Base-by-base conservation (phyloP, 2,329 filamentous ascomycete species). In the Fusarium marasasianum region DNA sequence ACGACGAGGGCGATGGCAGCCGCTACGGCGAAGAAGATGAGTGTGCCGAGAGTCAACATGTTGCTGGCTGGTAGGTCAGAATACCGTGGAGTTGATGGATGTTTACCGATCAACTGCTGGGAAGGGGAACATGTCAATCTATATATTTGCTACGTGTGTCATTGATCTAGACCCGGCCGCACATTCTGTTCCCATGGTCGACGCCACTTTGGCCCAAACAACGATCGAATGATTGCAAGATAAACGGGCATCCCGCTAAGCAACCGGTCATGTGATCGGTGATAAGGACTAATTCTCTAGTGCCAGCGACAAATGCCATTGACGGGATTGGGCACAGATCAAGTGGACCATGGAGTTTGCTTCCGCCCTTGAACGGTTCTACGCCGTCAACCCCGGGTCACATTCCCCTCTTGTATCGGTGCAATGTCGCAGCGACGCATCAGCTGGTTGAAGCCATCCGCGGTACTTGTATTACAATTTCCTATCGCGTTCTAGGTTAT, bases 201-300 rank as follows among this genome's bases (percentile, higher is more conserved):
- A 54, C 67, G 67, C 67, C 67, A 70, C 67, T 12, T 18, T n/a
- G 8, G 14, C 33, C 40, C 35, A 38, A 43, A 45, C 20, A 29
- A 45, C 18, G 22, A 53, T 59, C 47, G 31, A 51, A 24, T 41
- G 47, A 66, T 40, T 29, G 45, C 51, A 44, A 43, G 48, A 48
- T 74, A 71, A 58, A 61, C 71, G 71, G 72, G 26, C 43, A 64
- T 43, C 13, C 35, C 43, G 58, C 37, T 37, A 33, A 24, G 26
- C n/a, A 38, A 24, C 71, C 71, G 71, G 71, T 74, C 71, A 74
- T 51, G 63, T 74, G 71, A 74, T 74, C 71, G 71, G 71, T 60
- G 71, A 67, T 68, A 74, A 68, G 62, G 51, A 14, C 20, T 15
- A 9, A 9, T 18, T 8, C 15, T 68, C 47, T 59, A 26, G 40